Percentiles rank a stretch among this genome's conserved stretches.
Conservation (phyloP, 1,284 basidiomycete species). For the Irpex lacteus region DNA sequence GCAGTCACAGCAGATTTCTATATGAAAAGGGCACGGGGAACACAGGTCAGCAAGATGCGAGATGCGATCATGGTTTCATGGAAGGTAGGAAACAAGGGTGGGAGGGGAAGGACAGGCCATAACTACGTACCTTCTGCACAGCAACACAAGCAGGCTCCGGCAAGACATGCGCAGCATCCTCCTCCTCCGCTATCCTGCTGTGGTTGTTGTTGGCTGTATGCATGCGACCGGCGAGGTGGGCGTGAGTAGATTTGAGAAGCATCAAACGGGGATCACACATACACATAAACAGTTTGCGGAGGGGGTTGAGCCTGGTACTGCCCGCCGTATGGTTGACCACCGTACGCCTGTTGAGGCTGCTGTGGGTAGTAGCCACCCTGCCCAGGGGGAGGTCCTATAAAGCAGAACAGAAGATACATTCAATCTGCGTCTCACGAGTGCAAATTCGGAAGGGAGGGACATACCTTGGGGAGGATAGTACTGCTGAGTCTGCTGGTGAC, state of each 20-base stretch:
- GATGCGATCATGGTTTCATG: no score
- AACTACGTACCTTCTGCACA: conserved; percentile 66
- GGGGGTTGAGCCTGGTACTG: conserved; percentile 64
- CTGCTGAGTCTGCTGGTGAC: conserved; percentile 36
- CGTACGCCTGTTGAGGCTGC: conserved; percentile 70
- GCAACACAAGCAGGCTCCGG: conserved; percentile 72
- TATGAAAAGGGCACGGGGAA: conserved; percentile 4
- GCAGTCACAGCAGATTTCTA: conserved; percentile 73
- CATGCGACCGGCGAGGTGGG: neutral
- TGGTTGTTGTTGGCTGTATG: conserved; percentile 45
- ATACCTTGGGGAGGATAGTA: conserved; percentile 71
- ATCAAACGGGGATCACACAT: conserved; percentile 22
- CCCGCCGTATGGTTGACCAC: conserved; percentile 33
- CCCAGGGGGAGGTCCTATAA: conserved; percentile 52
- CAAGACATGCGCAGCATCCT: conserved; percentile 67
- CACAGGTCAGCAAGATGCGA: conserved; percentile 10
- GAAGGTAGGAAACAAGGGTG: neutral
- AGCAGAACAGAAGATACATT: neutral
- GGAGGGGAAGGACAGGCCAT: neutral
- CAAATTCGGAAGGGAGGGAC: conserved; percentile 16
- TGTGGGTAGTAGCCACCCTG: conserved; percentile 78
- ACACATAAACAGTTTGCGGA: conserved; percentile 78
- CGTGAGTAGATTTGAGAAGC: neutral
- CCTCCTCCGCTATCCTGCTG: conserved; percentile 39
- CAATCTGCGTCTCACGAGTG: no score